A percentile compares a stretch with the other conserved stretches of the same genome.
Conservation (phyloP, 176 grass and related monocot species). For the Otatea glauca region DNA sequence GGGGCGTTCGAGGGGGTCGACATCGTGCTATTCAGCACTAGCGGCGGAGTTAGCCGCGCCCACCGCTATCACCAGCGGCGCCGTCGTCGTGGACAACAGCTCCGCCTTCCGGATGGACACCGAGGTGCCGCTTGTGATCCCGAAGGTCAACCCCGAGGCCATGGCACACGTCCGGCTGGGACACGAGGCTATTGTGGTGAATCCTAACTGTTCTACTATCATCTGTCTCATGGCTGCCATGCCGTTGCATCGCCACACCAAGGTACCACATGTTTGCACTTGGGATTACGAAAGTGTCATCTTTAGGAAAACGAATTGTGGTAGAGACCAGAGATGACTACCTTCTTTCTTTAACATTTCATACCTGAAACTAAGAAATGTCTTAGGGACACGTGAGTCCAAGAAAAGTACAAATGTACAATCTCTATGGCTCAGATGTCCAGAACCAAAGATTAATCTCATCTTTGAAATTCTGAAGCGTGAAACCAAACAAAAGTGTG, state of each 20-base stretch:
- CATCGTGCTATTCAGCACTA: no score
- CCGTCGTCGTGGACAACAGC: conserved; percentile 92
- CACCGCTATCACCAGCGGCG: conserved; percentile 25
- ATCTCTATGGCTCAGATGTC: neutral
- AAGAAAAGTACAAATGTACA: neutral
- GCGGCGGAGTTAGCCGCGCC: no score
- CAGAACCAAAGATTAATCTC: no score
- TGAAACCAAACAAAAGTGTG: neutral
- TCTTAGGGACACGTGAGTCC: neutral
- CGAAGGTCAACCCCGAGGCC: conserved; percentile 91
- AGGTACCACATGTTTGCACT: conserved; percentile 53
- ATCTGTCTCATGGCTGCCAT: conserved; percentile 96
- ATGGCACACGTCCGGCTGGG: conserved; percentile 70
- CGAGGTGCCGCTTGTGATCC: conserved; percentile 79
- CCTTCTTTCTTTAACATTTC: neutral
- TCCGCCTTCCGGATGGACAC: conserved; percentile 91
- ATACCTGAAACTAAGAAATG: neutral
- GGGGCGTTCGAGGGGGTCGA: no score
- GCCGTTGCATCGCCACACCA: conserved; percentile 81
- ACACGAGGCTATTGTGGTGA: conserved; percentile 79
- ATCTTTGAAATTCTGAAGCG: neutral
- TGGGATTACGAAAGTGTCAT: neutral
- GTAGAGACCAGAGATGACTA: neutral
- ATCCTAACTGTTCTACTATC: conserved; percentile 95
- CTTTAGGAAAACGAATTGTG: neutral